These are phyloP conservation scores for Mycosphaerelloides madeirae DNA, from an alignment of 2,329 filamentous ascomycete species.

Conservation along the genomic window DNA sequence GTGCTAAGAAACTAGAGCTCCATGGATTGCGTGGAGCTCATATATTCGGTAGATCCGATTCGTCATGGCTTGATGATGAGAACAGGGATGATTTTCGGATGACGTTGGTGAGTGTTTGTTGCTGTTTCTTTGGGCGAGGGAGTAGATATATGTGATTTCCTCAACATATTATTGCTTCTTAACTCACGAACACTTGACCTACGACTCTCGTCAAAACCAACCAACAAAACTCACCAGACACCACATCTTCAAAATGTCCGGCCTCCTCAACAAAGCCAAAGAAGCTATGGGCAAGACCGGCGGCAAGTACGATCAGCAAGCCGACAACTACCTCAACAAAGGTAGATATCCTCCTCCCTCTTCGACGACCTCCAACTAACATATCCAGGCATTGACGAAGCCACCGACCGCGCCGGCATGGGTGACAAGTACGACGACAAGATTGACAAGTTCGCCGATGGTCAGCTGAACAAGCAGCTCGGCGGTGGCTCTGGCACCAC, in stretches of 20 bases:
- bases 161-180: too few species aligned
- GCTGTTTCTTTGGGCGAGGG: too few species aligned
- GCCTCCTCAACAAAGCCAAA: slow-evolving; percentile 24
- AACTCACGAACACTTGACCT: too few species aligned
- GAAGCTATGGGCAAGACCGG: slow-evolving; percentile 16
- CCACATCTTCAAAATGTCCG: slow-evolving; percentile 14
- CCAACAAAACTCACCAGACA: too few species aligned
- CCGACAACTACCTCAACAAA: slow-evolving; percentile 14
- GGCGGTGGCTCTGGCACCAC: slow-evolving; percentile 12
- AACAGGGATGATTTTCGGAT: too few species aligned
- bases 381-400: slow-evolving; percentile 14
- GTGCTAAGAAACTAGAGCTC: too few species aligned
- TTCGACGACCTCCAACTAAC: neutral
- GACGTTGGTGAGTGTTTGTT: too few species aligned
- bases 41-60: too few species aligned
- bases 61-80: too few species aligned
- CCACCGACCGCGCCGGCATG: slow-evolving; percentile 18
- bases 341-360: slow-evolving; percentile 5
- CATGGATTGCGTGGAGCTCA: too few species aligned
- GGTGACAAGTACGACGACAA: slow-evolving; percentile 25
- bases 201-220: too few species aligned
- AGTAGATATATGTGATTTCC: too few species aligned
- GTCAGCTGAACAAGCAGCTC: slow-evolving; percentile 23
- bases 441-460: slow-evolving; percentile 24
- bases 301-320: slow-evolving; percentile 15